These are phyloP conservation scores for Candida incommunis DNA, from an alignment of 805 yeast genomes.

Conservation along the genomic window DNA sequence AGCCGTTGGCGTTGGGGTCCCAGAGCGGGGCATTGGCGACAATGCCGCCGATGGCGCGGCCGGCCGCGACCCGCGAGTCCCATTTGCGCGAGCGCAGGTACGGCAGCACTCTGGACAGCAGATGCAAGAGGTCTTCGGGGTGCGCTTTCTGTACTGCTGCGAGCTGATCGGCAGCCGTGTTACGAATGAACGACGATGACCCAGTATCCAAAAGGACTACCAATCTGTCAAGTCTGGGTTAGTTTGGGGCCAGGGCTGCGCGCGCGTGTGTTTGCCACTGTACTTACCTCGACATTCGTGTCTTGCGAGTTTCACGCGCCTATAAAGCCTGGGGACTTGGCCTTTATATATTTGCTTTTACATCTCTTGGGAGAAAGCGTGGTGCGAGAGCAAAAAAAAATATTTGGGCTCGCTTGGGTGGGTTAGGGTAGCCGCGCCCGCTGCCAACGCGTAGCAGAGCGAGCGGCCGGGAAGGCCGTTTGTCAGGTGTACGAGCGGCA, in stretches of 20 bases:
- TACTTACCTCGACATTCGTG: not conserved
- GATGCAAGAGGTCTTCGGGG: conserved; percentile 77
- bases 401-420: too few relatives aligned
- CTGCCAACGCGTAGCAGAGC: too few relatives aligned
- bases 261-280: not conserved
- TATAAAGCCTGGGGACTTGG: not conserved
- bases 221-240: conserved; percentile 17
- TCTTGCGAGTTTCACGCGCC: not conserved
- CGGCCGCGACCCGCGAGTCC: conserved; percentile 95
- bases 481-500: too few relatives aligned
- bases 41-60: conserved; percentile 88
- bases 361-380: not conserved
- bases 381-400: not conserved
- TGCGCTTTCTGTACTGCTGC: conserved; percentile 89
- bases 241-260: not conserved
- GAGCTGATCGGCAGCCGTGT: conserved; percentile 94
- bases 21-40: conserved; percentile 63
- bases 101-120: conserved; percentile 83
- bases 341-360: conserved; percentile 1
- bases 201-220: conserved; percentile 66
- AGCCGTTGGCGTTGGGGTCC: conserved; percentile 59
- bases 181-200: conserved; percentile 81
- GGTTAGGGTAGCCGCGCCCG: not conserved
- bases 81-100: conserved; percentile 70
- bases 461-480: too few relatives aligned